A percentile compares a stretch with the other conserved stretches of the same genome.
Conservation (phyloP, 345 rosid species). For the Jatropha curcas region DNA sequence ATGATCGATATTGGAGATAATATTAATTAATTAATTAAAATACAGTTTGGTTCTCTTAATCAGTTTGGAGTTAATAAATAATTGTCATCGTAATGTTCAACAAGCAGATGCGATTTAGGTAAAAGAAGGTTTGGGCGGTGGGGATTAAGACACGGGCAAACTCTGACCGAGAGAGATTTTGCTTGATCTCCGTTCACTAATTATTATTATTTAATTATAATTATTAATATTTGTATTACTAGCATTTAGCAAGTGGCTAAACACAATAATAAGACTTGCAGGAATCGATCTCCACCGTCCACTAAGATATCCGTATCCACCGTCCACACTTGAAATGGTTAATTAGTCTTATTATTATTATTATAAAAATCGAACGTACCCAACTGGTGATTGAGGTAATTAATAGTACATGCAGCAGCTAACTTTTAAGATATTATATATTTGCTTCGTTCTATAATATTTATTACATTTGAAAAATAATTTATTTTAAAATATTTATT, state of each 20-base stretch:
- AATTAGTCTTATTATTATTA: background rate
- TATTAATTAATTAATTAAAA: too few species aligned
- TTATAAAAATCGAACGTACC: too few species aligned
- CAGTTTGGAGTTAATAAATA: too few species aligned
- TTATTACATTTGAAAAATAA: too few species aligned
- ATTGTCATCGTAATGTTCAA: conserved; percentile 21
- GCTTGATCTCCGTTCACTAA: conserved; percentile 32
- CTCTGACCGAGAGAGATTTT: conserved; percentile 27
- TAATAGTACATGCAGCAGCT: too few species aligned
- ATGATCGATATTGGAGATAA: too few species aligned
- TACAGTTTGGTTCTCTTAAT: too few species aligned
- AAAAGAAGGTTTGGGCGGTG: conserved; percentile 24
- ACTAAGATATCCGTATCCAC: conserved; percentile 44
- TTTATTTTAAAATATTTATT: too few species aligned
- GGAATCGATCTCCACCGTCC: conserved; percentile 36
- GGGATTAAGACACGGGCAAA: conserved; percentile 9
- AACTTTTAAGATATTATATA: too few species aligned
- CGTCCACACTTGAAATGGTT: conserved; percentile 12
- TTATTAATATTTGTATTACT: too few species aligned
- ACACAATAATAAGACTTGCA: background rate
- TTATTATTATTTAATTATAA: background rate
- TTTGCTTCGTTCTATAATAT: too few species aligned
- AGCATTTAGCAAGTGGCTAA: background rate
- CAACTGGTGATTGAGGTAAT: too few species aligned
- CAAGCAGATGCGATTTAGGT: background rate